A percentile compares a stretch with the other conserved stretches of the same genome.
Conservation (phyloP, 2,329 filamentous ascomycete genomes). For the Diaporthe nobilis region DNA sequence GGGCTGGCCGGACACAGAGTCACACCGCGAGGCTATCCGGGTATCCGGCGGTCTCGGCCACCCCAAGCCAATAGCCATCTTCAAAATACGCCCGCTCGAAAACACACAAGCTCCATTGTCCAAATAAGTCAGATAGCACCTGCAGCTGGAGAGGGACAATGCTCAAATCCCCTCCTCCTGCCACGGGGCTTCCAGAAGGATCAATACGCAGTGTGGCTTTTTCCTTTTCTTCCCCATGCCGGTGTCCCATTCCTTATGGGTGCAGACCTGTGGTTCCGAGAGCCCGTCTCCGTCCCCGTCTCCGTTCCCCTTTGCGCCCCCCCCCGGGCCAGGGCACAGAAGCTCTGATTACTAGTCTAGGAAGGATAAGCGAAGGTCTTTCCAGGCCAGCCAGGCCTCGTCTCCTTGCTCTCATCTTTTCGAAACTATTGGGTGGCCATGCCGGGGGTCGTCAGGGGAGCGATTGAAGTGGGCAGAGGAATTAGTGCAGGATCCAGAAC, state of each 20-base stretch:
- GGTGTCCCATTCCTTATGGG: background rate
- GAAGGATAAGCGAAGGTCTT: no score
- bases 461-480: background rate
- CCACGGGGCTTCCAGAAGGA: background rate
- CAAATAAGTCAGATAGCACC: background rate
- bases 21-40: background rate
- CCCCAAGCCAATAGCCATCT: background rate
- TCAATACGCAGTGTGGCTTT: background rate
- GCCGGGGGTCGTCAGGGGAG: background rate
- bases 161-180: background rate
- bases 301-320: background rate
- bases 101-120: background rate
- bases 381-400: background rate
- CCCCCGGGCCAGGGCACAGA: background rate
- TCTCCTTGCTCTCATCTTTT: background rate
- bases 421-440: background rate
- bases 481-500: background rate
- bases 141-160: background rate
- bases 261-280: background rate
- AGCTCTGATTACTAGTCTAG: background rate
- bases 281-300: background rate
- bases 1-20: background rate
- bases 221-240: no score
- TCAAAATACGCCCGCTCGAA: background rate
- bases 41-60: background rate